Evolutionary conservation across 148 eudicot genomes (phyloP), one percentile per base, ranked within the genome.

Genomic region (Talinum fruticosum): DNA sequence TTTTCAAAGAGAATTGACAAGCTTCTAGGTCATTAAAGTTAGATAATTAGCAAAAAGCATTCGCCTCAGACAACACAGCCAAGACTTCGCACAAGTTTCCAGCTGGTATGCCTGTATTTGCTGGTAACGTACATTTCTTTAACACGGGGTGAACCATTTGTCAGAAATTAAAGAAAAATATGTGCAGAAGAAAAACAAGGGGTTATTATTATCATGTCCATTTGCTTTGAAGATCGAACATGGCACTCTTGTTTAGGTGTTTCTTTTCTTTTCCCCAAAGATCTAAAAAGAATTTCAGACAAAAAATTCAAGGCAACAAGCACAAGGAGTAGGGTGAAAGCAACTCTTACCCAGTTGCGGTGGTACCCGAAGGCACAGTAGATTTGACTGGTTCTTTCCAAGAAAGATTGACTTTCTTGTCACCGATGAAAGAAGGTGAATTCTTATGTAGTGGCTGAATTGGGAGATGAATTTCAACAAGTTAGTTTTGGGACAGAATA

Each of bases 371-470:
- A 74, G 86, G 75, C 10, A 70, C 78, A 21, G 89, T 59, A 66
- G 91, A 74, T 83, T 88, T 93, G 24, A 62, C 83, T 66, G 85
- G 81, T 82, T 91, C 98, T 84, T 91, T 93, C 96, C 98, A 93
- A 32, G 96, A 93, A 74, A 91, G 81, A 79, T 88, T 91, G 75
- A 93, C 87, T 79, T 81, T 88, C 87, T 91, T 93, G 81, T 93
- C 98, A 69, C 94, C 91, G 38, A 90, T 87, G 80, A 93, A 93
- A 45, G 89, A 84, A 59, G 98, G 98, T 61, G 98, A 85, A 74
- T 85, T 90, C 75, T 88, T 77, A 84, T 90, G 94, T 82, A 93
- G 78, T 69, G 93, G 97, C 98, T 94, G 86, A 66, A 64, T 51
- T 32, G 72, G 75, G 10, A 88, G 49, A 84, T 73, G 16, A 44